A percentile compares a stretch with the other conserved stretches of the same genome.
Evolutionary conservation across 192 early-diverging fungal species (phyloP).

Genomic region (Gamsiella multidivaricata): DNA sequence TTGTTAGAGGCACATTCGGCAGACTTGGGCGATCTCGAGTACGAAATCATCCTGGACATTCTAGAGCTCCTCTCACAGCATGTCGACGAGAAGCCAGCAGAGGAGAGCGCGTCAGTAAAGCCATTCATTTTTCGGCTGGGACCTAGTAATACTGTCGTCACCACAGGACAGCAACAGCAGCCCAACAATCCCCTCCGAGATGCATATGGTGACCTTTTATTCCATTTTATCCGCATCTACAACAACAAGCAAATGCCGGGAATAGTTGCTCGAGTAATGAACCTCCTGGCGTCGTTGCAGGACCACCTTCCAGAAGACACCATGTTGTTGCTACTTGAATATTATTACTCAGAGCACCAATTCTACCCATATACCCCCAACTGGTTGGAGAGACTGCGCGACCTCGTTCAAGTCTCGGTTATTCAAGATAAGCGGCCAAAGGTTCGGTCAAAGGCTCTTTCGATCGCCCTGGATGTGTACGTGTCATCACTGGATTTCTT

Average conservation of each 20-base stretch:
- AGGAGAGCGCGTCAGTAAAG: constrained; percentile 6
- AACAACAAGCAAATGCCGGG: constrained; percentile 39
- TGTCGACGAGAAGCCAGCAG: constrained; percentile 15
- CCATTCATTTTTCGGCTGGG: constrained; percentile 29
- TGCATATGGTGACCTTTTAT: constrained; percentile 42
- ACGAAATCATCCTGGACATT: constrained; percentile 63
- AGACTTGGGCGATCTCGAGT: constrained; percentile 54
- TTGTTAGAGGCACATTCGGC: constrained; percentile 20
- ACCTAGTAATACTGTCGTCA: not conserved
- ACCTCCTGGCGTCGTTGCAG: constrained; percentile 55
- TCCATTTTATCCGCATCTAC: constrained; percentile 42
- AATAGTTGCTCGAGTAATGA: constrained; percentile 59
- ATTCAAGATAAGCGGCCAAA: constrained; percentile 42
- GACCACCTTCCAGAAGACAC: constrained; percentile 56
- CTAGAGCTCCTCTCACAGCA: constrained; percentile 26
- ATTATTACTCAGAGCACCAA: constrained; percentile 63
- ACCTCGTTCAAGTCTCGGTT: constrained; percentile 57
- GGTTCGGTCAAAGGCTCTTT: constrained; percentile 52
- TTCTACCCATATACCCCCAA: constrained; percentile 65
- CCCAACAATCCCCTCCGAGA: constrained; percentile 15
- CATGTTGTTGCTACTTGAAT: constrained; percentile 56
- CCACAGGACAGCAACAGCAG: constrained; percentile 1
- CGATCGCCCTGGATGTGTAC: constrained; percentile 60
- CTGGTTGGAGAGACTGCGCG: constrained; percentile 61
- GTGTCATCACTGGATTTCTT: constrained; percentile 64